Conservation (phyloP, 306 rosid genomes). For the Citrullus mucosospermus region DNA sequence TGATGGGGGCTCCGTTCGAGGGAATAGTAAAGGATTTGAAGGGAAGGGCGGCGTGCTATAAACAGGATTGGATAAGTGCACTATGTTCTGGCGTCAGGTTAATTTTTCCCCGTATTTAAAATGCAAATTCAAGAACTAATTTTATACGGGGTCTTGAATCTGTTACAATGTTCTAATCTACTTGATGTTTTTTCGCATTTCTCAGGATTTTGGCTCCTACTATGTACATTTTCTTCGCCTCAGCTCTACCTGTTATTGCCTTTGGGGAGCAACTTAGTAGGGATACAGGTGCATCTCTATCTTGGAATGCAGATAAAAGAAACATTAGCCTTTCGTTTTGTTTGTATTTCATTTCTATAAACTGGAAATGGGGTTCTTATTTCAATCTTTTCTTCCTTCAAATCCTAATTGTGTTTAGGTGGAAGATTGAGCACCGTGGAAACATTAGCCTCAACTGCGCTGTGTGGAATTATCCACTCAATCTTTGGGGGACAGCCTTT, state of each 20-base stretch:
- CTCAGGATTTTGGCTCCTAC: conserved; percentile 78
- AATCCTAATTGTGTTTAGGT: conserved; percentile 22
- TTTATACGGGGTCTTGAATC: not conserved
- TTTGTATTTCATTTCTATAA: not conserved
- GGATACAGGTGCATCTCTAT: conserved; percentile 50
- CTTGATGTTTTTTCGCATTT: not conserved
- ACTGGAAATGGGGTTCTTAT: not conserved
- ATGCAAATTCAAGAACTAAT: not conserved
- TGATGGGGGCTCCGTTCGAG: conserved; percentile 35
- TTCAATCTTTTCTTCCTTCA: not conserved
- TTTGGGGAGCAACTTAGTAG: conserved; percentile 76
- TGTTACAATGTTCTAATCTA: not conserved
- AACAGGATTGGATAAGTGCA: conserved; percentile 59
- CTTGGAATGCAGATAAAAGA: not conserved
- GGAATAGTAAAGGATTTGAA: conserved; percentile 59
- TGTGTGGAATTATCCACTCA: conserved; percentile 86
- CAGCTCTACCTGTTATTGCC: conserved; percentile 86
- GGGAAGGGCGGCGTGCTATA: conserved; percentile 64
- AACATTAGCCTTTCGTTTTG: not conserved
- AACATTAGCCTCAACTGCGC: conserved; percentile 74
- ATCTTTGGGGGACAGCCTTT: conserved; percentile 85
- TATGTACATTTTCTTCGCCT: conserved; percentile 78
- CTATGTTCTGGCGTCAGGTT: conserved; percentile 53
- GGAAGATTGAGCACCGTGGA: conserved; percentile 86
- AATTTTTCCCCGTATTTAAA: not conserved